Evolutionary conservation across 768 basidiomycete genomes (phyloP).

Genomic region (Lactifluus volemus): DNA sequence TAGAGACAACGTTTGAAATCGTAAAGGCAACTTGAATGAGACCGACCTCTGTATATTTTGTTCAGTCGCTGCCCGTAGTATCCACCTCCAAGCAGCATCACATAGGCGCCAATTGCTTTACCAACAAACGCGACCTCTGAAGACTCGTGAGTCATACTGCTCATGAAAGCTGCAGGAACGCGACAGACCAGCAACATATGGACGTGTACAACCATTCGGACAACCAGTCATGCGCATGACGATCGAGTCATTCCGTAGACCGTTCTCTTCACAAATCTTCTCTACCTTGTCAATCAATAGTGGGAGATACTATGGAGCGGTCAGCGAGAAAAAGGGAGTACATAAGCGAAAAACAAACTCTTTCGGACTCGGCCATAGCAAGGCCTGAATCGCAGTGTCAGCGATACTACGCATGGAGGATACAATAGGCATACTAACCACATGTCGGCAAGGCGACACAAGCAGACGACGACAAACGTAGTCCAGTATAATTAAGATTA

Average conservation of each 20-base stretch:
- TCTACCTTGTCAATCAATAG: slow-evolving; percentile 91
- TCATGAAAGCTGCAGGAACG: not conserved
- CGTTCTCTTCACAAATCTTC: slow-evolving; percentile 88
- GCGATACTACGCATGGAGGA: not conserved
- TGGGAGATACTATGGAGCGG: slow-evolving; percentile 61
- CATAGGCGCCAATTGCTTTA: slow-evolving; percentile 86
- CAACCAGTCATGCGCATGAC: slow-evolving; percentile 99
- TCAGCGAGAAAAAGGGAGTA: not conserved
- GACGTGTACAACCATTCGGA: slow-evolving; percentile 88
- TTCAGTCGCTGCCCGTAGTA: slow-evolving; percentile 92
- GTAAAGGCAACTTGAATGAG: not conserved
- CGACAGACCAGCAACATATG: slow-evolving; percentile 73
- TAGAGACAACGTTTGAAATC: not conserved
- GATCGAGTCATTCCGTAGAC: slow-evolving; percentile 88
- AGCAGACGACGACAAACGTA: slow-evolving; percentile 85
- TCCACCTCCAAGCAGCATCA: slow-evolving; percentile 94
- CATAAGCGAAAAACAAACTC: slow-evolving; percentile 34
- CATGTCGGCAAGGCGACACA: slow-evolving; percentile 98
- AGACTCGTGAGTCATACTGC: not conserved
- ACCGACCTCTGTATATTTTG: slow-evolving; percentile 83
- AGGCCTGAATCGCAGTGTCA: slow-evolving; percentile 35
- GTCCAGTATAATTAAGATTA: slow-evolving; percentile 66
- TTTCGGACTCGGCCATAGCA: slow-evolving; percentile 73
- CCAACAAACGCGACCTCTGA: slow-evolving; percentile 93
- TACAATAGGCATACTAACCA: slow-evolving; percentile 32